Percentiles rank a stretch among this genome's conserved stretches.
These are phyloP conservation scores for Leccinum aurantiacum DNA, from an alignment of 768 basidiomycete genomes.

Conservation along the genomic window DNA sequence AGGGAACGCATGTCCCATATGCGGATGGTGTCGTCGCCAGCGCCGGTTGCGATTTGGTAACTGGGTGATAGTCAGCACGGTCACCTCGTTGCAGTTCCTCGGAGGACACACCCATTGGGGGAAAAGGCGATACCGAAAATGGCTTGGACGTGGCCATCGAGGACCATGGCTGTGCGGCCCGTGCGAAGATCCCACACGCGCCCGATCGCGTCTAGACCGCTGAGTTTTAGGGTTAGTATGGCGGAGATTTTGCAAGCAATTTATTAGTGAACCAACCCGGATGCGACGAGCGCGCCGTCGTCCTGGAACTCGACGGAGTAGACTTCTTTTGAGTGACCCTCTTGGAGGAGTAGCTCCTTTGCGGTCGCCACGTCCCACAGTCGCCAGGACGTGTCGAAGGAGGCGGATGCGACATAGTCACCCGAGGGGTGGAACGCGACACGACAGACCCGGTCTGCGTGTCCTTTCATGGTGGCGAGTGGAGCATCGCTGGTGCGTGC, in stretches of 20 bases:
- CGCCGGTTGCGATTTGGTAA: constrained; percentile 96
- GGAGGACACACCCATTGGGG: constrained; percentile 79
- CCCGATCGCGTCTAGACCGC: constrained; percentile 94
- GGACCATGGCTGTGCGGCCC: constrained; percentile 94
- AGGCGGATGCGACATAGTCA: constrained; percentile 88
- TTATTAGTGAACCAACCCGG: constrained; percentile 61
- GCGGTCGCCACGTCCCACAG: constrained; percentile 89
- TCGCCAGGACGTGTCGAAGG: constrained; percentile 97
- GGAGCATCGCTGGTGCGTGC: constrained; percentile 67
- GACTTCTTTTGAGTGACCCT: constrained; percentile 97
- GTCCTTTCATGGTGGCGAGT: constrained; percentile 83
- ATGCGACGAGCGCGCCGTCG: constrained; percentile 90
- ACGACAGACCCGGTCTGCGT: constrained; percentile 87
- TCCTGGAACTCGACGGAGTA: constrained; percentile 95
- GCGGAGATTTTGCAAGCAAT: background rate
- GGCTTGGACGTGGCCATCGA: constrained; percentile 94
- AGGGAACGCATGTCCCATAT: constrained; percentile 98
- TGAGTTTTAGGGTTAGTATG: constrained; percentile 31
- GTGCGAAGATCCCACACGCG: constrained; percentile 97
- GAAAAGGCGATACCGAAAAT: constrained; percentile 92
- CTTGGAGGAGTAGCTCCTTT: constrained; percentile 85
- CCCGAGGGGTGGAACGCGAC: constrained; percentile 98
- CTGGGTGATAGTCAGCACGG: constrained; percentile 41
- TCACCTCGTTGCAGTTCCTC: background rate
- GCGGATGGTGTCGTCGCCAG: constrained; percentile 95